These are phyloP conservation scores for Plasmopara viticola DNA, from an alignment of 352 stramenopile species.

Conservation along the genomic window DNA sequence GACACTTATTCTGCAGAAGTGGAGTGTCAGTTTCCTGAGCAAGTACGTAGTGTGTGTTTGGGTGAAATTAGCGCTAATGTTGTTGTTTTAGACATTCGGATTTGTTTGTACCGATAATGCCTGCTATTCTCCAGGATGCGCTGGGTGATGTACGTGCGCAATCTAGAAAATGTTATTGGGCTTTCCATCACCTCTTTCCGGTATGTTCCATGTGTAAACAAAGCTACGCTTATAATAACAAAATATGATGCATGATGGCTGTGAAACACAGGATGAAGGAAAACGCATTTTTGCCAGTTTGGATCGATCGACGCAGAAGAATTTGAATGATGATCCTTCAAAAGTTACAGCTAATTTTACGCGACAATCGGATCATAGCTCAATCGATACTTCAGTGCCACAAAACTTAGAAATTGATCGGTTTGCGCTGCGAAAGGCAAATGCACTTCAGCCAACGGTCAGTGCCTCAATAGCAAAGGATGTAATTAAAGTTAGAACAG, in stretches of 20 bases:
- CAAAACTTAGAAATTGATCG: conserved; percentile 9
- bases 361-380: conserved; percentile 11
- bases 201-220: conserved; percentile 14
- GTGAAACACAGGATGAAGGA: conserved; percentile 36
- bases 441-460: conserved; percentile 10
- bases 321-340: conserved; percentile 39
- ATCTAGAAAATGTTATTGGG: conserved; percentile 76
- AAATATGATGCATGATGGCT: neutral
- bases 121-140: conserved; percentile 56
- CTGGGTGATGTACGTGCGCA: conserved; percentile 67
- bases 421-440: conserved; percentile 9
- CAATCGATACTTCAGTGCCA: conserved; percentile 3
- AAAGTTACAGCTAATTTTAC: conserved; percentile 20
- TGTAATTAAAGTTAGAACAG: conserved; percentile 15
- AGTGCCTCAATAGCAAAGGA: conserved; percentile 8
- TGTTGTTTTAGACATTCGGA: conserved; percentile 41
- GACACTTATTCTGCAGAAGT: conserved; percentile 62
- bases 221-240: neutral
- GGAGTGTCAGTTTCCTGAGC: conserved; percentile 57
- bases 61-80: conserved; percentile 4
- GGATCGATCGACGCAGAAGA: conserved; percentile 63
- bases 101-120: conserved; percentile 52
- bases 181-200: conserved; percentile 58
- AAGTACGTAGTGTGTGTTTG: conserved; percentile 40
- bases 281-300: conserved; percentile 47